Percentiles rank a stretch among this genome's conserved stretches.
phyloP scores from a whole-genome alignment of 1,139 yeast genomes.

The Yamadazyma songkhlaensis region DNA sequence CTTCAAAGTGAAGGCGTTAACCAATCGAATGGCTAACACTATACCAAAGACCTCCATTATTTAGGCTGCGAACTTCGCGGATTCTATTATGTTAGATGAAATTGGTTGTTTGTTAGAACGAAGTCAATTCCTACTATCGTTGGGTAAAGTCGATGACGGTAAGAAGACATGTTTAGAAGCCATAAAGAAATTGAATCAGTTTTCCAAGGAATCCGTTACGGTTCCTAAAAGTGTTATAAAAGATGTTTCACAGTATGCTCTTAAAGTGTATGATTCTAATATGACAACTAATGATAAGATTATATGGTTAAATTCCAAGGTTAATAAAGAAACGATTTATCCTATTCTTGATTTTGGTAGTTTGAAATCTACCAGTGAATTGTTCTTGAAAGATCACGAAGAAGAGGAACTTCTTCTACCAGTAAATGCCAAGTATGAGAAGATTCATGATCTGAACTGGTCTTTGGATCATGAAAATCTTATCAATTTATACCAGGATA shows the following conservation, averaged over 20 bases:
- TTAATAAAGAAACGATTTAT: constrained; percentile 14
- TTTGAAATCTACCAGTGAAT: not conserved
- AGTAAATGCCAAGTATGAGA: constrained; percentile 2
- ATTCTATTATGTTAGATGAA: not conserved
- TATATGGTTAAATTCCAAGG: constrained; percentile 45
- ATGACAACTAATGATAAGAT: constrained; percentile 22
- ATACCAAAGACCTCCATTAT: constrained; percentile 4
- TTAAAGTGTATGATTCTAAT: constrained; percentile 20
- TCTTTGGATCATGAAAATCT: constrained; percentile 14
- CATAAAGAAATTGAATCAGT: constrained; percentile 23
- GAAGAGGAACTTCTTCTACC: constrained; percentile 18
- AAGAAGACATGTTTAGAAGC: constrained; percentile 21
- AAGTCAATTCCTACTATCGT: constrained; percentile 8
- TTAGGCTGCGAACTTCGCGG: not conserved
- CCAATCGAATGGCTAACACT: constrained; percentile 34
- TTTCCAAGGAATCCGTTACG: constrained; percentile 9
- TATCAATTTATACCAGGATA: constrained; percentile 47
- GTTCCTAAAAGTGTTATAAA: constrained; percentile 5
- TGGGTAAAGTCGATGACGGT: constrained; percentile 13
- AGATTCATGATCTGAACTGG: constrained; percentile 19
- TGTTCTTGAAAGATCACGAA: not conserved
- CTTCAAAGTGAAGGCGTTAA: constrained; percentile 59
- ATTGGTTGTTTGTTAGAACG: constrained; percentile 5
- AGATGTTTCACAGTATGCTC: constrained; percentile 19
- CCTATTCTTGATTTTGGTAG: not conserved